Base-by-base conservation (phyloP, 768 basidiomycete genomes). In the Podaxis rugospora region DNA sequence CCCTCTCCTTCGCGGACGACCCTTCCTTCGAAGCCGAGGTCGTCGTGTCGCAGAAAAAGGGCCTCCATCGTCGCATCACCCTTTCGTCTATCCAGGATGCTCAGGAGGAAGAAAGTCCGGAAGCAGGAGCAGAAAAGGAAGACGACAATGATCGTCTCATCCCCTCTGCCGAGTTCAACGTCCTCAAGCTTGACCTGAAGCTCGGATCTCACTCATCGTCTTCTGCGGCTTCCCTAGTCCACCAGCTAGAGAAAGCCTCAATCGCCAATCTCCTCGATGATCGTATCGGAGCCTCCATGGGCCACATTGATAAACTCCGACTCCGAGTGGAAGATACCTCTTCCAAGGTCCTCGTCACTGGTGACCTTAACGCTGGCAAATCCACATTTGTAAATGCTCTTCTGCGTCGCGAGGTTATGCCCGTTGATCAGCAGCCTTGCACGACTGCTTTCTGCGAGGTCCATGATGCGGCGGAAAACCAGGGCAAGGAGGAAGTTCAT, bases 381-480 rank as follows among this genome's bases (percentile, higher is more conserved):
- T 97, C 95, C 18, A 98, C 97, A 0, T 92, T 99, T 70, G 93
- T 99, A 71, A 99, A 99, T 69, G 93, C 96, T 4, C 79, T 99
- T 36, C 85, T 99, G 4, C 82, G 94, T 50, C 83, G 94, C 5
- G 86, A 92, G 69, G 87, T 97, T 47, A 93, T 99, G 90, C 95
- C 97, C 6, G 88, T 95, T 62, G 97, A 99, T 73, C 95, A 99
- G 71, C 97, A 98, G 71, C 97, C 97, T 2, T 93, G 95, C 73
- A 99, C 97, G 0, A 94, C 94, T 28, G 88, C 94, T 32, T 99
- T 99, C 70, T 96, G 93, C 74, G 95, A 98, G 74, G 97, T 99
- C 1, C 91, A 92, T 65, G 93, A 95, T 68, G 92, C 92, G 1
- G 79, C 86, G 28, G 92, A 93, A 67, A 93, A 93, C 70, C 74